A percentile compares a stretch with the other conserved stretches of the same genome.
phyloP scores from a whole-genome alignment of 192 early-diverging fungal genomes.

The Neocallimastix lanati region DNA sequence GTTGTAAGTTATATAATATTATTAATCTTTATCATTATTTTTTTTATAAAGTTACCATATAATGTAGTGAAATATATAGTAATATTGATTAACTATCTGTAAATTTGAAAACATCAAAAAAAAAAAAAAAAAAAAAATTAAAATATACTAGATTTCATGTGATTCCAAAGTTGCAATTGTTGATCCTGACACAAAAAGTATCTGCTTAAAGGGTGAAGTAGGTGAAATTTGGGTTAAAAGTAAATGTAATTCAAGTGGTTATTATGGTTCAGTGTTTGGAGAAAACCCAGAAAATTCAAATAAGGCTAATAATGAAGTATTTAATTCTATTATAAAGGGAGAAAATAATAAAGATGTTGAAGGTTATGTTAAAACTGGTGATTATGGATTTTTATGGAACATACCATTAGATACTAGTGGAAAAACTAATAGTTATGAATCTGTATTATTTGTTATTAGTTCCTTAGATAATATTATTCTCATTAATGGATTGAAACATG shows the following conservation, averaged over 20 bases:
- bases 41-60: conserved; percentile 42
- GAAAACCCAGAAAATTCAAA: not conserved
- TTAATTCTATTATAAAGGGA: conserved; percentile 24
- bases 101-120: too few relatives aligned
- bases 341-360: conserved; percentile 22
- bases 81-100: too few relatives aligned
- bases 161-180: conserved; percentile 72
- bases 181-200: conserved; percentile 48
- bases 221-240: conserved; percentile 79
- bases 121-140: not conserved
- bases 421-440: conserved; percentile 33
- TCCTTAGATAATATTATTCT: conserved; percentile 49
- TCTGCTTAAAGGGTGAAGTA: conserved; percentile 46
- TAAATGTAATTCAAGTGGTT: conserved; percentile 27
- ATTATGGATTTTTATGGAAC: conserved; percentile 63
- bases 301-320: not conserved
- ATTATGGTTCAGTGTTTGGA: conserved; percentile 10
- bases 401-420: conserved; percentile 30
- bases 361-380: conserved; percentile 58
- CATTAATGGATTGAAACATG: conserved; percentile 51
- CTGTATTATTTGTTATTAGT: conserved; percentile 61
- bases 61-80: conserved; percentile 32
- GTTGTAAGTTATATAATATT: too few relatives aligned
- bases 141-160: conserved; percentile 26
- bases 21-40: too few relatives aligned